Conservation (phyloP, 2,329 filamentous ascomycete genomes). For the Fusarium musae region DNA sequence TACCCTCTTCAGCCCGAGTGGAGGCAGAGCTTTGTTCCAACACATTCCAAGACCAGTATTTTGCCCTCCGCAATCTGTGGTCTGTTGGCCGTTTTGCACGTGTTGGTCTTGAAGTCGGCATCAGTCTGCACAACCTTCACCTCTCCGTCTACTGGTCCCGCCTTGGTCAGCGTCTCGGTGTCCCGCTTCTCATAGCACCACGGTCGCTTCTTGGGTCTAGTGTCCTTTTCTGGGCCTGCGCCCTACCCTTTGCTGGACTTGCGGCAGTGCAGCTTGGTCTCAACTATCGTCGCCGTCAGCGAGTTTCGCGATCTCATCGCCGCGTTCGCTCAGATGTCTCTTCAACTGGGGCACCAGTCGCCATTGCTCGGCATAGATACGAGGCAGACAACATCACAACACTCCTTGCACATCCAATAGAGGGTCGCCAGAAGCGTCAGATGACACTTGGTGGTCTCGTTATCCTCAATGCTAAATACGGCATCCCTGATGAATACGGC, state of each 20-base stretch:
- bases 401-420: constrained; percentile 55
- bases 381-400: constrained; percentile 59
- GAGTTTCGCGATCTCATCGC: constrained; percentile 9
- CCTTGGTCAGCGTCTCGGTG: constrained; percentile 55
- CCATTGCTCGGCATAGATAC: constrained; percentile 51
- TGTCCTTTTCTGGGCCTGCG: constrained; percentile 53
- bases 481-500: constrained; percentile 49
- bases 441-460: constrained; percentile 54
- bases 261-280: constrained; percentile 51
- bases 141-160: constrained; percentile 61
- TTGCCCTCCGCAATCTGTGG: constrained; percentile 58
- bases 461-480: constrained; percentile 61
- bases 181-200: constrained; percentile 56
- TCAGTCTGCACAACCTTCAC: constrained; percentile 55
- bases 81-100: constrained; percentile 54
- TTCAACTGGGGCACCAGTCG: constrained; percentile 32
- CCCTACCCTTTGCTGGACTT: constrained; percentile 55
- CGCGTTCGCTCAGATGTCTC: constrained; percentile 7
- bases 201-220: constrained; percentile 41
- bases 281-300: constrained; percentile 24
- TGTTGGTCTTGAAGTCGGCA: constrained; percentile 57
- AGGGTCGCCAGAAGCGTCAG: constrained; percentile 52
- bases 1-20: constrained; percentile 47
- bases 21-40: constrained; percentile 57
- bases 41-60: constrained; percentile 50